Conservation (phyloP, 768 basidiomycete species). For the Crepidotus variabilis region DNA sequence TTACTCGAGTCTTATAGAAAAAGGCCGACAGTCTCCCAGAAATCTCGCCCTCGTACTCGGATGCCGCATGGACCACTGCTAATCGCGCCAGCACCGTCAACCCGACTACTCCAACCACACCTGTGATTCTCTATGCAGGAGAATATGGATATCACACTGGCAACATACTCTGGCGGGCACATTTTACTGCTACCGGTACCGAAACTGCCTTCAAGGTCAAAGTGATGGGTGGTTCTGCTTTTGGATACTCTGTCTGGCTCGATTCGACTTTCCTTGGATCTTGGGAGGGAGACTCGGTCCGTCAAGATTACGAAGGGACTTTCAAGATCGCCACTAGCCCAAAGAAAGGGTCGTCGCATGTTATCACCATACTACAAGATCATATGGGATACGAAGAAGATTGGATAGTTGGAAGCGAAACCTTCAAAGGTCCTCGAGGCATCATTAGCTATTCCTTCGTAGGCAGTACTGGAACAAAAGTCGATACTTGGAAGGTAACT, state of each 20-base stretch:
- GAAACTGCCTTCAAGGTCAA: conserved; percentile 40
- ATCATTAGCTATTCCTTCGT: conserved; percentile 43
- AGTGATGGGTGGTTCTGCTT: conserved; percentile 42
- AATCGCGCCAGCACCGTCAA: conserved; percentile 38
- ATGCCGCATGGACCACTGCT: conserved; percentile 39
- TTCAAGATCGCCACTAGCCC: conserved; percentile 30
- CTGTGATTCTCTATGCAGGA: conserved; percentile 42
- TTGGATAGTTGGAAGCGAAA: conserved; percentile 36
- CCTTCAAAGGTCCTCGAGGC: conserved; percentile 46
- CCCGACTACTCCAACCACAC: conserved; percentile 30
- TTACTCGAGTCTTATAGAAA: conserved; percentile 24
- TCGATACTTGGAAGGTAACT: conserved; percentile 45
- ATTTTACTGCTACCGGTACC: conserved; percentile 41
- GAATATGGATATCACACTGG: conserved; percentile 52
- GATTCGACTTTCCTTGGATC: conserved; percentile 45
- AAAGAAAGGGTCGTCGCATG: conserved; percentile 28
- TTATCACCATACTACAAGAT: conserved; percentile 50
- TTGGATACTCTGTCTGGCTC: conserved; percentile 49
- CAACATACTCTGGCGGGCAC: conserved; percentile 48
- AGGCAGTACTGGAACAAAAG: conserved; percentile 33
- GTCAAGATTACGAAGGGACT: conserved; percentile 27
- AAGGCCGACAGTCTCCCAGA: conserved; percentile 40
- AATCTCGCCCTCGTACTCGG: conserved; percentile 34
- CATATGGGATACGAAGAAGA: conserved; percentile 53
- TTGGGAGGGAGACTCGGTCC: conserved; percentile 36